Conservation (phyloP, 2,329 filamentous ascomycete species). For the Eurotiales sp. region DNA sequence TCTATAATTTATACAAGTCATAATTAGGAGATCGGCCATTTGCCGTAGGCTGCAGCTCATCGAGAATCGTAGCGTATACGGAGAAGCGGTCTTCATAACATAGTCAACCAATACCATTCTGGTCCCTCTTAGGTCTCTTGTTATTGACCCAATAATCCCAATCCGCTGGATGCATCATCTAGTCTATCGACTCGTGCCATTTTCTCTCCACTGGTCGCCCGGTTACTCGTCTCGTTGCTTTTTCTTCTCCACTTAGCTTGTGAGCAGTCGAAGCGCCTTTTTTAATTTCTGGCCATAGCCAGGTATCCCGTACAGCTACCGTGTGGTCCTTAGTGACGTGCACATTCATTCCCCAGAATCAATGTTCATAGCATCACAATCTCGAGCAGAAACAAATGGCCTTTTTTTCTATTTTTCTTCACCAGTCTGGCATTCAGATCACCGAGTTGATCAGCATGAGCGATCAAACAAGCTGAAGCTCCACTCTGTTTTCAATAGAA, state of each 20-base stretch:
- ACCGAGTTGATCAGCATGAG: background rate
- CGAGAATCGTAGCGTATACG: no score
- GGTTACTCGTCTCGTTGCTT: slow-evolving; percentile 5
- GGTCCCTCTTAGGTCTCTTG: no score
- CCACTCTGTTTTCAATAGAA: background rate
- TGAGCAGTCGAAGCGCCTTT: slow-evolving; percentile 4
- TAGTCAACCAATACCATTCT: no score
- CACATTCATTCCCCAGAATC: no score
- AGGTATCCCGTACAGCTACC: background rate
- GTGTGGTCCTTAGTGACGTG: no score
- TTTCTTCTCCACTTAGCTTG: slow-evolving; percentile 10
- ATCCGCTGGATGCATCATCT: background rate
- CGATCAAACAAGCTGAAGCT: background rate
- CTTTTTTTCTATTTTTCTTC: no score
- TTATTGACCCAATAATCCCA: background rate
- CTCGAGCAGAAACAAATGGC: background rate
- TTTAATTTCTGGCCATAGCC: background rate
- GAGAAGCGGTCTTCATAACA: no score
- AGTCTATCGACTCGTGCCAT: background rate
- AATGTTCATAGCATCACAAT: background rate
- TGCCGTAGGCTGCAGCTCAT: no score
- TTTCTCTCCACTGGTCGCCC: slow-evolving; percentile 2
- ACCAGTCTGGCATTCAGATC: no score
- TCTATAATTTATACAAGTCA: no score
- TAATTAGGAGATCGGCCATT: no score